Evolutionary conservation across 768 basidiomycete genomes (phyloP).

Genomic region (Sistotremastrum suecicum): DNA sequence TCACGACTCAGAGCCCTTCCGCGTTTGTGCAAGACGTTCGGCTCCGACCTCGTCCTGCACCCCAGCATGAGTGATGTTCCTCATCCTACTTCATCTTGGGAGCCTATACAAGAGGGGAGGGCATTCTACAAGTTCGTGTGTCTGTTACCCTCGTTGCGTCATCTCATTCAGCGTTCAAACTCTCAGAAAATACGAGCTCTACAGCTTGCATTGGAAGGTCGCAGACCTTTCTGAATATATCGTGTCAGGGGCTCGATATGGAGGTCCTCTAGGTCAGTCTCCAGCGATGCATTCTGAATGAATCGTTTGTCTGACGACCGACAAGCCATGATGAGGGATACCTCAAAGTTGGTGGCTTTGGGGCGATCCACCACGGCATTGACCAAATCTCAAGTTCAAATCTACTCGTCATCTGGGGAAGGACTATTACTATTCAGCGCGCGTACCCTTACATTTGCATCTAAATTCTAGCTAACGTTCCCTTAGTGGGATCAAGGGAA

Average conservation of each 20-base stretch:
- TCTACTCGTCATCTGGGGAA: constrained; percentile 79
- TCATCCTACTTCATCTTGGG: constrained; percentile 77
- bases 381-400: constrained; percentile 69
- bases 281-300: background rate
- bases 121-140: constrained; percentile 59
- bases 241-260: constrained; percentile 68
- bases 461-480: constrained; percentile 8
- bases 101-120: constrained; percentile 75
- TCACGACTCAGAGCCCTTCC: background rate
- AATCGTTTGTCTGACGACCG: background rate
- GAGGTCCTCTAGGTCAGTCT: constrained; percentile 73
- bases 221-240: constrained; percentile 69
- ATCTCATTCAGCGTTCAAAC: background rate
- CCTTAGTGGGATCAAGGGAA: constrained; percentile 81
- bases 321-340: constrained; percentile 78
- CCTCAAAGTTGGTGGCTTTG: constrained; percentile 62
- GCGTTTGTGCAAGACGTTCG: background rate
- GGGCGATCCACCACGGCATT: constrained; percentile 40
- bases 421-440: constrained; percentile 57
- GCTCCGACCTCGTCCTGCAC: background rate
- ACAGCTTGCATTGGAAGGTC: constrained; percentile 66
- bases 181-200: constrained; percentile 52
- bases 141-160: background rate
- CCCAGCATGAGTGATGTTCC: no score
- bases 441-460: constrained; percentile 23